Base-by-base conservation (phyloP, 306 rosid genomes). In the Sicyos edulis region DNA sequence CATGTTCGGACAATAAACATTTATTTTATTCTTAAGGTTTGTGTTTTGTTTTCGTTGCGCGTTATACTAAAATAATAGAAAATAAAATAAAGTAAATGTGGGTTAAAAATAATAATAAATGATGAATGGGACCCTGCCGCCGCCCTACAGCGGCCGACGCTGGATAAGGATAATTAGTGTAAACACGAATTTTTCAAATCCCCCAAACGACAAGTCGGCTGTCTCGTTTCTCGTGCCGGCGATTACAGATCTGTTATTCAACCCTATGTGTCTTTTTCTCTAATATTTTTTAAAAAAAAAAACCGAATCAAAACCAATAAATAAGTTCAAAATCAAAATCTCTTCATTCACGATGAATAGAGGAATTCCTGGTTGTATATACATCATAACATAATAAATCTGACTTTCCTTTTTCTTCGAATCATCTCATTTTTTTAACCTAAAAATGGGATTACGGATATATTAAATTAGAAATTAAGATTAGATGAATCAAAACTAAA, bases 131-230 rank as follows among this genome's bases (percentile, higher is more conserved):
- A 4, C 42, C 51, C 69, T 7, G 21, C 50, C 69, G 69, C 69
- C 69, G 50, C 51, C 51, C 69, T 47, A 37, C 8, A 9, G 32
- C 69, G 69, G 24, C 51, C 69, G 50, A 62, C 51, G 50, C 69
- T 49, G 22, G 7, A 9, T 57, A 34, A 34, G 68, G 68, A 34
- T 61, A 61, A 61, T 32, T 29, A 6, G 26, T 29, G 42, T 10
- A 7, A 32, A 9, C 32, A 9, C 12, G 5, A 26, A 13, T 12
- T 24, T 59, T 24, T 13, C 0, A 37, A 37, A 37, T 37, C 42
- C 4, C 42, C 8, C 42, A 37, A 37, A 29, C 70, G 51, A 63
- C 70, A 63, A 9, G 70, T n/a, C 70, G 70, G 70, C 70, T 63
- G 13, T 63, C 24, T n/a, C 15, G 26, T 63, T 1, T 4, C 37